Evolutionary conservation across 352 stramenopile species (phyloP).

Genomic region (Saprolegnia diclina): DNA sequence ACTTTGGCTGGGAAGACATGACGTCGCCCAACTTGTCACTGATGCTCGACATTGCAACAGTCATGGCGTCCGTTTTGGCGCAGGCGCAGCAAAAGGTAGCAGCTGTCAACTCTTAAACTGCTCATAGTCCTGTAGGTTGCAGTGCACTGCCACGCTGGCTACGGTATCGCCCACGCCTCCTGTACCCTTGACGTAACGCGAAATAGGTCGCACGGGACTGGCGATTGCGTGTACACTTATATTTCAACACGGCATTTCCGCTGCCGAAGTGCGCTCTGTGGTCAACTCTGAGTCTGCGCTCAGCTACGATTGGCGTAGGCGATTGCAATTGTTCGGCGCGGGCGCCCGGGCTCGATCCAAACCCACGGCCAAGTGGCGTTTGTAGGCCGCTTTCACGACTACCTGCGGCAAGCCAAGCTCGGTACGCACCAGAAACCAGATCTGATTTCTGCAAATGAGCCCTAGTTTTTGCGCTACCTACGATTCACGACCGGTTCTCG

Average conservation of each 20-base stretch:
- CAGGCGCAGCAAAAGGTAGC: slow-evolving; percentile 53
- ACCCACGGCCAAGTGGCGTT: slow-evolving; percentile 68
- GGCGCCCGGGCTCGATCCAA: slow-evolving; percentile 72
- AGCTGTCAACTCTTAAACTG: too few species aligned
- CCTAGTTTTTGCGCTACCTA: slow-evolving; percentile 59
- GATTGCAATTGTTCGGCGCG: slow-evolving; percentile 65
- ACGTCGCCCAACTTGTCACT: slow-evolving; percentile 78
- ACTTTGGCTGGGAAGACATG: slow-evolving; percentile 91
- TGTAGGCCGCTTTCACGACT: slow-evolving; percentile 66
- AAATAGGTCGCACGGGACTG: slow-evolving; percentile 55
- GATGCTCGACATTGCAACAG: slow-evolving; percentile 85
- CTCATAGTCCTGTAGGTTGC: slow-evolving; percentile 55
- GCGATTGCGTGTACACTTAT: slow-evolving; percentile 82
- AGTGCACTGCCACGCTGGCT: slow-evolving; percentile 87
- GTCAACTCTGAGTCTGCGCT: background rate
- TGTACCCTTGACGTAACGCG: background rate
- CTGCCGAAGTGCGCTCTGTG: slow-evolving; percentile 31
- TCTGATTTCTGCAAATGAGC: background rate
- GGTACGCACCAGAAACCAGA: background rate
- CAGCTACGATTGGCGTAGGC: slow-evolving; percentile 27
- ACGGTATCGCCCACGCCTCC: slow-evolving; percentile 31
- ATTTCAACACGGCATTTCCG: slow-evolving; percentile 74
- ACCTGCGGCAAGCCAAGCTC: slow-evolving; percentile 56
- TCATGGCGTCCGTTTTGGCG: slow-evolving; percentile 69
- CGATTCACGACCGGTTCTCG: slow-evolving; percentile 68